These are phyloP conservation scores for Lachnellula suecica DNA, from an alignment of 2,329 filamentous ascomycete genomes.

Conservation along the genomic window DNA sequence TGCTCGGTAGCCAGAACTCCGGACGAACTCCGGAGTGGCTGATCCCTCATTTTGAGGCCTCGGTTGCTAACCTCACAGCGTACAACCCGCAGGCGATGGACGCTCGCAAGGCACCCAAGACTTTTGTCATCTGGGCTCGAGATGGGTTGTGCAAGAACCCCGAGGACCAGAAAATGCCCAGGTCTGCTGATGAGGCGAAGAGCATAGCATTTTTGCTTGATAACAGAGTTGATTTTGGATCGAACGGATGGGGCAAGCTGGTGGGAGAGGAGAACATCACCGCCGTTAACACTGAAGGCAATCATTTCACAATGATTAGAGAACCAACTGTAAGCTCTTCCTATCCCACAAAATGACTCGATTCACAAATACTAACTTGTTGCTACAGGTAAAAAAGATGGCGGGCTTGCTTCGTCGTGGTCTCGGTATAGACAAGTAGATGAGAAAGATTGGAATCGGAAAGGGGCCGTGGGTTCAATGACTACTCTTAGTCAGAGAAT, in stretches of 20 bases:
- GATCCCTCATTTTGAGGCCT: constrained; percentile 69
- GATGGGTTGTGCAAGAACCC: constrained; percentile 61
- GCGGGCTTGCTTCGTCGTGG: background rate
- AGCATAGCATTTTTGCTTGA: constrained; percentile 66
- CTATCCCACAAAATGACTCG: background rate
- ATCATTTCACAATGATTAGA: constrained; percentile 79
- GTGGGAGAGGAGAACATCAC: constrained; percentile 60
- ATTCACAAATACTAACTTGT: background rate
- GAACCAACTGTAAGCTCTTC: constrained; percentile 46
- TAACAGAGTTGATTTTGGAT: constrained; percentile 69
- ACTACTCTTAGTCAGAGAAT: no score
- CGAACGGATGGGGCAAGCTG: constrained; percentile 69
- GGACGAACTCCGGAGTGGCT: constrained; percentile 72
- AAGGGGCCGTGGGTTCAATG: background rate
- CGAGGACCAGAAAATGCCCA: constrained; percentile 46
- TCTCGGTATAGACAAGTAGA: background rate
- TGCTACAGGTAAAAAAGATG: background rate
- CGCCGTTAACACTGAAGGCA: constrained; percentile 67
- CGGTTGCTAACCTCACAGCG: constrained; percentile 65
- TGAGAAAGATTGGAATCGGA: background rate
- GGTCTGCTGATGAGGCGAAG: constrained; percentile 65
- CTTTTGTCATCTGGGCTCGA: constrained; percentile 68
- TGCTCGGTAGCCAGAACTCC: constrained; percentile 62
- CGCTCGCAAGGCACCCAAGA: constrained; percentile 56
- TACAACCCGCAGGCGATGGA: constrained; percentile 67